A percentile compares a stretch with the other conserved stretches of the same genome.
Evolutionary conservation across 2,329 filamentous ascomycete genomes (phyloP).

Genomic region (Penicillium occitanis): DNA sequence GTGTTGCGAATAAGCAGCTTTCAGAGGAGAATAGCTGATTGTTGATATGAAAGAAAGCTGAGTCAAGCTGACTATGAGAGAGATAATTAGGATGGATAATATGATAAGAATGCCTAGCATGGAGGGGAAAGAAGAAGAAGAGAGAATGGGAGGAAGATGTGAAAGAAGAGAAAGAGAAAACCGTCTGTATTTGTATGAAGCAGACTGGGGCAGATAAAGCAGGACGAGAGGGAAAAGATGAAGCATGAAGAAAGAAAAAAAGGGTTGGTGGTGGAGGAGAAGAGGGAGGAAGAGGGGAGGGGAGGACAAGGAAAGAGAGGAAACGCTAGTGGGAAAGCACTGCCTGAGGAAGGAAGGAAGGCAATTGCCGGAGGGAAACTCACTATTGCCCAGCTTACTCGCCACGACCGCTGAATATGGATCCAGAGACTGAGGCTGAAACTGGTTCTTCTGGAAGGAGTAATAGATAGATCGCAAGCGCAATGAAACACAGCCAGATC

Average conservation of each 20-base stretch:
- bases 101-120: not conserved
- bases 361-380: slow-evolving; percentile 6
- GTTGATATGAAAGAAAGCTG: slow-evolving; percentile 6
- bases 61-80: slow-evolving; percentile 1
- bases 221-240: slow-evolving; percentile 13
- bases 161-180: slow-evolving; percentile 22
- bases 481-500: not conserved
- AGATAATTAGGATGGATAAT: not conserved
- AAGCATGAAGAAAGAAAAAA: slow-evolving; percentile 19
- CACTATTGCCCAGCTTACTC: slow-evolving; percentile 8
- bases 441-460: not conserved
- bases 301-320: slow-evolving; percentile 13
- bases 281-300: slow-evolving; percentile 13
- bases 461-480: not conserved
- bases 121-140: slow-evolving; percentile 6
- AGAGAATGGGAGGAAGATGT: slow-evolving; percentile 18
- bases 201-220: slow-evolving; percentile 12
- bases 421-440: not conserved
- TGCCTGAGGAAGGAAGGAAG: not conserved
- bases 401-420: not conserved
- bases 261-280: slow-evolving; percentile 11
- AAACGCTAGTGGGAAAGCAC: slow-evolving; percentile 11
- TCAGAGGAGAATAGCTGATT: not conserved
- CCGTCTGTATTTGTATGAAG: slow-evolving; percentile 22
- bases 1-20: not conserved